Evolutionary conservation across 106 monocot genomes (phyloP), one percentile per base, ranked within the genome.

Genomic region (Acanthochlamys bracteata): DNA sequence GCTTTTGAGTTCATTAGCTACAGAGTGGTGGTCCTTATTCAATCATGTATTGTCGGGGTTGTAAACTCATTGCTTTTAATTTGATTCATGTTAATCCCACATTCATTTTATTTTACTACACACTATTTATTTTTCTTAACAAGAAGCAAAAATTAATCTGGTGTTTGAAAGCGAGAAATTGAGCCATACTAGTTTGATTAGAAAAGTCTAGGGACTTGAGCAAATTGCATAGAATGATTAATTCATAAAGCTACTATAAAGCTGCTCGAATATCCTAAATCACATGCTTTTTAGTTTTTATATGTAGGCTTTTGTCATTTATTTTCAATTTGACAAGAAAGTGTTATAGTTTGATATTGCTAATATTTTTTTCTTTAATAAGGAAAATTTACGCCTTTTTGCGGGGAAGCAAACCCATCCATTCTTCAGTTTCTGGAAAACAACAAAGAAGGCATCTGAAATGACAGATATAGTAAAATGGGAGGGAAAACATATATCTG

Each of bases 341-440:
- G 8, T 46, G 45, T 8, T 46, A 46, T 46, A 46, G 45, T 46
- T 46, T 14, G 14, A 8, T 46, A 46, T 10, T 46, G 45, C 45
- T 10, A 8, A 10, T 54, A 16, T 54, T 16, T 19, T 54, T 16
- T 54, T 54, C 10, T 11, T 54, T 54, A 6, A 19, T 54, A 6
- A 96, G 96, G 91, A 82, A 78, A 84, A 78, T 66, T 26, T 66
- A 9, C 65, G 60, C 11, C 55, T 84, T 53, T 85, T 84, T 73
- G 69, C 71, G 39, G 88, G 88, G 66, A 85, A 77, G 69, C 71
- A 79, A 75, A 81, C 74, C 21, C 92, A 98, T 74, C 92, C 88
- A n/a, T 92, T 92, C 77, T 92, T 92, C 67, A 65, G 79, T 41
- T 76, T 53, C 42, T 51, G 72, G 61, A 83, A 76, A 69, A 11